Percentiles rank a stretch among this genome's conserved stretches.
Conservation (phyloP, 805 yeast genomes). For the Lipomyces lipofer region DNA sequence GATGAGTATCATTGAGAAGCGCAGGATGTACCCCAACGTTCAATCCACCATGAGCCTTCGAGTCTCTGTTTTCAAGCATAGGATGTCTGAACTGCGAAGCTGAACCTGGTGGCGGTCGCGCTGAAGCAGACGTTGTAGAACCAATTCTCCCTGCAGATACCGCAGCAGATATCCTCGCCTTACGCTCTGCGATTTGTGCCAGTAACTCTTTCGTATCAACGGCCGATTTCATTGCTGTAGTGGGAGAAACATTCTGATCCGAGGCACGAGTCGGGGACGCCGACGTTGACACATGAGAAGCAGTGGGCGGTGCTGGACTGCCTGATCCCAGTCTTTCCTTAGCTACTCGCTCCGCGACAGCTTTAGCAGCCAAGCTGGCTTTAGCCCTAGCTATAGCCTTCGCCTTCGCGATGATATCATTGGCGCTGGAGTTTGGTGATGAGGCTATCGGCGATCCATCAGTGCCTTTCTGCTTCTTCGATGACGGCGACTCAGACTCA, state of each 20-base stretch:
- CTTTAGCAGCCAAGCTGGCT: constrained; percentile 23
- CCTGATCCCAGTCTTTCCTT: constrained; percentile 12
- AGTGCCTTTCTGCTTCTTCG: constrained; percentile 21
- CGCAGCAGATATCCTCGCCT: constrained; percentile 23
- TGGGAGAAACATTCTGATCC: constrained; percentile 5
- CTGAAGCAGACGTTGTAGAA: constrained; percentile 1
- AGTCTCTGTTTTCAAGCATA: constrained; percentile 1
- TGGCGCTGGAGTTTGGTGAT: constrained; percentile 6
- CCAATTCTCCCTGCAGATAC: constrained; percentile 4
- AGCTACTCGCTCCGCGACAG: constrained; percentile 11
- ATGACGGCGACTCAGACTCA: constrained; percentile 10
- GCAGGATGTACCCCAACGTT: constrained; percentile 40
- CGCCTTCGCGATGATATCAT: constrained; percentile 20
- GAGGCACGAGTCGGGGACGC: constrained; percentile 1
- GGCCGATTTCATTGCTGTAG: background rate
- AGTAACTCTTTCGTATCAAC: constrained; percentile 23
- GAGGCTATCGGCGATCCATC: constrained; percentile 21
- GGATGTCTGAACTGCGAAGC: background rate
- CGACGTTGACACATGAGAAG: constrained; percentile 9
- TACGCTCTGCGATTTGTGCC: constrained; percentile 28
- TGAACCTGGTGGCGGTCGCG: constrained; percentile 1
- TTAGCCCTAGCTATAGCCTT: constrained; percentile 27
- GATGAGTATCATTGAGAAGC: constrained; percentile 22
- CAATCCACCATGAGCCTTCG: constrained; percentile 34
- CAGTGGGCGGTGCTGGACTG: constrained; percentile 15